A percentile compares a stretch with the other conserved stretches of the same genome.
phyloP scores from a whole-genome alignment of 208 protist species.

The Phytomonas serpens region DNA sequence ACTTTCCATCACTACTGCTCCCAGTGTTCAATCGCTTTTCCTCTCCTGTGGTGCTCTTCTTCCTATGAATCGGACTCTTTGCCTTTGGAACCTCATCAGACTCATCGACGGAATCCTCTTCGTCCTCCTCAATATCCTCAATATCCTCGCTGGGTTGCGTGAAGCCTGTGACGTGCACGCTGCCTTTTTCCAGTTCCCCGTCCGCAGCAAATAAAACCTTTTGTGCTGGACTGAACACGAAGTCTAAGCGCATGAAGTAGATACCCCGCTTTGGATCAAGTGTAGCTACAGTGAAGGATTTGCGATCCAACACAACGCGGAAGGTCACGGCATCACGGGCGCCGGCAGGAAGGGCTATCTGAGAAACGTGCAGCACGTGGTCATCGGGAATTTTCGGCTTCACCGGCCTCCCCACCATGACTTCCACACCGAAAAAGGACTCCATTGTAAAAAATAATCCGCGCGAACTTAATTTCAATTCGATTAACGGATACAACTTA shows the following conservation, averaged over 20 bases:
- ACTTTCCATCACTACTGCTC: not conserved
- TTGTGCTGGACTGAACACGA: conserved; percentile 46
- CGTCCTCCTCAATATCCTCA: conserved; percentile 15
- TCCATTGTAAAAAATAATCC: conserved; percentile 31
- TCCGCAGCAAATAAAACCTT: conserved; percentile 40
- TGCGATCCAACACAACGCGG: conserved; percentile 24
- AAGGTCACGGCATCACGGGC: conserved; percentile 38
- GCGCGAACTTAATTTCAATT: not conserved
- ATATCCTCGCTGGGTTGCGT: conserved; percentile 37
- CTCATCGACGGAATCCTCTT: conserved; percentile 10
- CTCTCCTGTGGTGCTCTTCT: not conserved
- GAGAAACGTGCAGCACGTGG: conserved; percentile 53
- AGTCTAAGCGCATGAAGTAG: conserved; percentile 56
- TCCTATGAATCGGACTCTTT: not conserved
- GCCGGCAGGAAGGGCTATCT: conserved; percentile 52
- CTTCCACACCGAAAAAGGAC: conserved; percentile 71
- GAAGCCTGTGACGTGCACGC: conserved; percentile 66
- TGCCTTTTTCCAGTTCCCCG: conserved; percentile 21
- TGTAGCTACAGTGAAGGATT: conserved; percentile 51
- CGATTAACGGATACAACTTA: not conserved
- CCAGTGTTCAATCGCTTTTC: not conserved
- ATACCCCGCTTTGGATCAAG: conserved; percentile 55
- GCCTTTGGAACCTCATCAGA: not conserved
- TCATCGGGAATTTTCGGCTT: conserved; percentile 54
- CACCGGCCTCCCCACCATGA: conserved; percentile 37